Conservation (phyloP, 2,329 filamentous ascomycete genomes). For the Pochonia chlamydosporia region DNA sequence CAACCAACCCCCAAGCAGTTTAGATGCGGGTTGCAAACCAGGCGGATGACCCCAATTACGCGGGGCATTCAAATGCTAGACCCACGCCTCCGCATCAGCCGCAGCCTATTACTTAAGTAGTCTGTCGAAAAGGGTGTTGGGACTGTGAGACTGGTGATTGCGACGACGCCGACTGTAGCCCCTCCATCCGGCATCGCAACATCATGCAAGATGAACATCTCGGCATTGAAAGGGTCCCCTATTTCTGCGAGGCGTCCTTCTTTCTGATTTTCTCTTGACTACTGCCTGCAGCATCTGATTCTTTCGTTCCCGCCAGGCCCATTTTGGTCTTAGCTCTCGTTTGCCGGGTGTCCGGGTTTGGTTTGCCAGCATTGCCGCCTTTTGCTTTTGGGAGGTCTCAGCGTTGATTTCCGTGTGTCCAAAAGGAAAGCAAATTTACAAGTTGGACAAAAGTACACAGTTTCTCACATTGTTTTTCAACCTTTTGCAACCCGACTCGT, state of each 20-base stretch:
- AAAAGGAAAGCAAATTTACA: too few species aligned
- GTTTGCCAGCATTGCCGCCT: too few species aligned
- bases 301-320: background rate
- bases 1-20: background rate
- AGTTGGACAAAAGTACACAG: too few species aligned
- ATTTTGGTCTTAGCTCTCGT: background rate
- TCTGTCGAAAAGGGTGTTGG: too few species aligned
- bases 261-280: background rate
- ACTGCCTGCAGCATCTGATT: background rate
- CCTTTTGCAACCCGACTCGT: background rate
- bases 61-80: background rate
- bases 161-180: background rate
- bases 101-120: too few species aligned
- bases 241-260: background rate
- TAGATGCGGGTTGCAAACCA: background rate
- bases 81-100: background rate
- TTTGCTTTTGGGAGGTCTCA: too few species aligned
- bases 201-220: conserved; percentile 1
- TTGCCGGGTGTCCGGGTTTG: too few species aligned
- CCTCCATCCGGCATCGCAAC: background rate
- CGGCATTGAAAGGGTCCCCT: background rate
- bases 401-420: too few species aligned
- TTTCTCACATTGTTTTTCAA: background rate
- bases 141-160: too few species aligned
- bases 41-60: background rate